Evolutionary conservation across 2,329 filamentous ascomycete genomes (phyloP).

Genomic region (Lecanicillium sp.): DNA sequence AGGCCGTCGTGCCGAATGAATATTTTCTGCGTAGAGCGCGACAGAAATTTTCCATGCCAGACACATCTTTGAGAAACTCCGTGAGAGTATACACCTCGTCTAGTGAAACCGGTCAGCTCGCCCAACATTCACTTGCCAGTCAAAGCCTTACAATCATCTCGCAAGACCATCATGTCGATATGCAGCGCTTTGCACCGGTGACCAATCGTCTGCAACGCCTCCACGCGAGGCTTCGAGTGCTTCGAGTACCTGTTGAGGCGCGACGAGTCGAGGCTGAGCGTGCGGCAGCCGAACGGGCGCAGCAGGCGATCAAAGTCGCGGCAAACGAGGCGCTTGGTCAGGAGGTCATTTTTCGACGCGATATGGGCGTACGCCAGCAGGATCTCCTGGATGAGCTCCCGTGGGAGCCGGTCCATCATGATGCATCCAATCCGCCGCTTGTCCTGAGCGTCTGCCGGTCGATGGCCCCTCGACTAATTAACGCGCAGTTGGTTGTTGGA

Average conservation of each 20-base stretch:
- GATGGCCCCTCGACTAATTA: too few relatives aligned
- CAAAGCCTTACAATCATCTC: constrained; percentile 40
- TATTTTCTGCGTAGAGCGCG: constrained; percentile 38
- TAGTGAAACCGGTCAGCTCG: constrained; percentile 19
- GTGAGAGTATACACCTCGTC: constrained; percentile 45
- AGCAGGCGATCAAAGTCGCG: constrained; percentile 42
- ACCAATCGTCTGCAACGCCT: constrained; percentile 40
- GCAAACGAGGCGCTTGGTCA: constrained; percentile 43
- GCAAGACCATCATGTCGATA: constrained; percentile 47
- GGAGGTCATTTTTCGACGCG: constrained; percentile 38
- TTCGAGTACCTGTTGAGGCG: constrained; percentile 36
- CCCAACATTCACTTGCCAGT: background rate
- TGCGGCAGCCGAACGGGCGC: constrained; percentile 40
- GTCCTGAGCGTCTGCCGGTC: too few relatives aligned
- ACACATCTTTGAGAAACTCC: constrained; percentile 39
- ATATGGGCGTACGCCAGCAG: constrained; percentile 36
- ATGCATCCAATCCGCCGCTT: background rate
- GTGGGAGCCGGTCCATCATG: constrained; percentile 40
- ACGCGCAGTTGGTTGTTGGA: too few relatives aligned
- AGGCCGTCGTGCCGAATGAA: constrained; percentile 42
- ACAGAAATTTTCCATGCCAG: constrained; percentile 40
- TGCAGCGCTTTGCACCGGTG: constrained; percentile 44
- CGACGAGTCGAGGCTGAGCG: constrained; percentile 45
- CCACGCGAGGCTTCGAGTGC: constrained; percentile 28
- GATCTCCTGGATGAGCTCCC: constrained; percentile 42